Evolutionary conservation across 78 protist species (phyloP).

Genomic region (Chrysochromulina tobinii): DNA sequence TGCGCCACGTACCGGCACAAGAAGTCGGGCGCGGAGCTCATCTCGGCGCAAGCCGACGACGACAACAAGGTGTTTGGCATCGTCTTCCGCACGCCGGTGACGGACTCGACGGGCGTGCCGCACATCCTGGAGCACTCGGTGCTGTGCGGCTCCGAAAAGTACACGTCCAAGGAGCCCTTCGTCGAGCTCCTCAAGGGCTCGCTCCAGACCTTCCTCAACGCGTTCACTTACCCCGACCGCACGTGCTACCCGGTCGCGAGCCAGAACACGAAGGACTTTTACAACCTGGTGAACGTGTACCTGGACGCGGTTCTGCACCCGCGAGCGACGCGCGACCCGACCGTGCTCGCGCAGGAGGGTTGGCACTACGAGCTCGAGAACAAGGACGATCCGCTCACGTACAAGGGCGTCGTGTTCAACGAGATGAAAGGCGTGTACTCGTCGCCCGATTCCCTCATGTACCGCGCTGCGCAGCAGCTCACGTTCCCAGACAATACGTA

Average conservation of each 20-base stretch:
- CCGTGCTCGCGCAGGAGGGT: constrained; percentile 39
- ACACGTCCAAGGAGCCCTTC: constrained; percentile 71
- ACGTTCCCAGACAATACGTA: constrained; percentile 28
- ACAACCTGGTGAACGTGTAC: constrained; percentile 67
- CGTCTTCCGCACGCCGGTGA: constrained; percentile 47
- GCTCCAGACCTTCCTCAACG: constrained; percentile 68
- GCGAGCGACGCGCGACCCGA: constrained; percentile 17
- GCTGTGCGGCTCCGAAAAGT: constrained; percentile 58
- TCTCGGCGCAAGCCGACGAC: constrained; percentile 30
- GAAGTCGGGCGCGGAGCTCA: constrained; percentile 22
- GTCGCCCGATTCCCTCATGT: background rate
- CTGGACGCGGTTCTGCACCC: constrained; percentile 69
- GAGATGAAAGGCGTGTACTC: constrained; percentile 53
- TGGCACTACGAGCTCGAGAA: constrained; percentile 54
- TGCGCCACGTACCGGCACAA: constrained; percentile 11
- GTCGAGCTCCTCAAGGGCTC: constrained; percentile 63
- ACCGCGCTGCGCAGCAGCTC: constrained; percentile 25
- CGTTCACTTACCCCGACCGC: constrained; percentile 66
- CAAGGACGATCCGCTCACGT: background rate
- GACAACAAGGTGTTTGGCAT: constrained; percentile 46
- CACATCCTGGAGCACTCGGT: constrained; percentile 76
- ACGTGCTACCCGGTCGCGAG: constrained; percentile 70
- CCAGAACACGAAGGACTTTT: constrained; percentile 46
- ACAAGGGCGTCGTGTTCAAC: constrained; percentile 50
- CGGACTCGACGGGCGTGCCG: constrained; percentile 46